Base-by-base conservation (phyloP, 768 basidiomycete species). In the Kwoniella dendrophila region DNA sequence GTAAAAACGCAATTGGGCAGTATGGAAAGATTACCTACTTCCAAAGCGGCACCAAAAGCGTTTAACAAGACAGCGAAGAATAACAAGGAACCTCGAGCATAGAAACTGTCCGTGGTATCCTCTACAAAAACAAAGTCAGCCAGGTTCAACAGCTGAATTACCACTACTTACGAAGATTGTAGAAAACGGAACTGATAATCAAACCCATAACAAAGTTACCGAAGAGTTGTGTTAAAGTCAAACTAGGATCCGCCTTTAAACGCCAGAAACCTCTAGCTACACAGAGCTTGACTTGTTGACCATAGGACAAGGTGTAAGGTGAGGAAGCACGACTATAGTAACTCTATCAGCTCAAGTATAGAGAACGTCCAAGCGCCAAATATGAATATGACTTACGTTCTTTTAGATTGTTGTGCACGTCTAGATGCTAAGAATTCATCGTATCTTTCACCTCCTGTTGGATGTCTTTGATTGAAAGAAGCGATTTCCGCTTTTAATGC, bases 391-490 rank as follows among this genome's bases (percentile, higher is more conserved):
- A 89, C 90, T 27, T 87, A 87, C 63, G 83, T 84, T 77, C 87
- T 86, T 82, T 93, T 92, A 74, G 90, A 88, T 12, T 84, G 85
- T 22, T 83, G 81, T 4, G 91, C 89, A 40, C 75, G 41, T 56
- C 77, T 66, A 0, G 90, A 88, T 7, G 83, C 83, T 48, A 87
- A 85, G 83, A 95, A 95, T 1, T 85, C 84, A 48, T 88, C 85
- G 71, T 89, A 88, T 27, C 64, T 58, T 29, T 70, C 68, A 16
- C 74, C 72, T 7, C 66, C 54, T 66, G 80, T 68, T 0, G 79
- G 79, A 59, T 74, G 73, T 40, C 72, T 59, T 27, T 69, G 45
- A 47, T 90, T 87, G 0, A 81, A 78, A 69, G 84, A 85, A 62
- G 88, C 86, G 0, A 83, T 84, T 50, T 85, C 83, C 85, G 85